Percentiles rank a stretch among this genome's conserved stretches.
Evolutionary conservation across 305 asterid genomes (phyloP).

Genomic region (Ruellia speciosa): DNA sequence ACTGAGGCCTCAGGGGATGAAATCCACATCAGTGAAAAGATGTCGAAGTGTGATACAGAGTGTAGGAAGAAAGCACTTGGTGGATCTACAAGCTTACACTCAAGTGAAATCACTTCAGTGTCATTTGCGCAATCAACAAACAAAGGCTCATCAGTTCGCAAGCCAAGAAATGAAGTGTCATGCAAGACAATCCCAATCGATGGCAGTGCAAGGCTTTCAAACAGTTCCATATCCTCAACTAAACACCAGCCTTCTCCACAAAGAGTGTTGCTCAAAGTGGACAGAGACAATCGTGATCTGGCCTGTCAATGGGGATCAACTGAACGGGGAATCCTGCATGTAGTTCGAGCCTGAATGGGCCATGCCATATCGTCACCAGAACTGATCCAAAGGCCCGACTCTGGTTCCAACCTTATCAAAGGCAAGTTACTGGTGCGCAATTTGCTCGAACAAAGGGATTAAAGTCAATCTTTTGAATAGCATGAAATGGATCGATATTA

Average conservation of each 20-base stretch:
- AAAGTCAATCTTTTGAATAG: not conserved
- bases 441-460: not conserved
- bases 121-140: not conserved
- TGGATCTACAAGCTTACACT: too few species aligned
- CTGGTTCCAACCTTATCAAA: not conserved
- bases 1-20: too few species aligned
- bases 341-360: not conserved
- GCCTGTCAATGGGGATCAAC: not conserved
- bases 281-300: not conserved
- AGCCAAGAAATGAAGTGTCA: not conserved
- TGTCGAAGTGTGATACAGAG: too few species aligned
- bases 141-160: not conserved
- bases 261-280: not conserved
- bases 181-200: not conserved
- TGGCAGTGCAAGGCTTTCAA: not conserved
- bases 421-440: not conserved
- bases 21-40: too few species aligned
- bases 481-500: not conserved
- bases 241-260: not conserved
- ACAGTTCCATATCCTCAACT: not conserved
- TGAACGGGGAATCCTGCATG: not conserved
- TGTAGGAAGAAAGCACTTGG: not conserved
- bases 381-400: not conserved
- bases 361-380: not conserved
- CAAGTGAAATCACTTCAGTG: not conserved